phyloP scores from a whole-genome alignment of 83 land plant genomes.

The Picea abies region DNA sequence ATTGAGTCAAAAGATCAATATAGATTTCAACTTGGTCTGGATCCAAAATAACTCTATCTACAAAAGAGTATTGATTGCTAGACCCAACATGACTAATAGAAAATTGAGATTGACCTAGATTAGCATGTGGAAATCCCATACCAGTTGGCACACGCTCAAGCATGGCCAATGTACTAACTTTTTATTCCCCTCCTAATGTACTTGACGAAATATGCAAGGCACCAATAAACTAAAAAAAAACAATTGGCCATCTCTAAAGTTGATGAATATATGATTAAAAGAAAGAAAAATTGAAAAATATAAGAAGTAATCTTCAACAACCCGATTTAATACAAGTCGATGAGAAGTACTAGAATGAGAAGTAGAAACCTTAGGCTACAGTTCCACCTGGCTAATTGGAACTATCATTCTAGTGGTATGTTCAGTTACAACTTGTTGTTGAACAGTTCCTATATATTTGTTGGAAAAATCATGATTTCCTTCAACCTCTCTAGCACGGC shows the following conservation, averaged over 20 bases:
- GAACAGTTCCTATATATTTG: conserved; percentile 61
- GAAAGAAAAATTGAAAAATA: background rate
- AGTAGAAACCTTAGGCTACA: conserved; percentile 39
- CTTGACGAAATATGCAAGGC: conserved; percentile 7
- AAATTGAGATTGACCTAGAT: conserved; percentile 51
- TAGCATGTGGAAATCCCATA: conserved; percentile 53
- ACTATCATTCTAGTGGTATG: conserved; percentile 36
- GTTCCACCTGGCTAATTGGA: conserved; percentile 47
- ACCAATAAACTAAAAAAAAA: conserved; percentile 36
- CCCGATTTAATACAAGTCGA: conserved; percentile 44
- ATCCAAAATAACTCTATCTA: background rate
- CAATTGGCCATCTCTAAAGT: too few relatives aligned
- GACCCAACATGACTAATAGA: conserved; percentile 62
- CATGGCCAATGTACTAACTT: conserved; percentile 35
- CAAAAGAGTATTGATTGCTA: background rate
- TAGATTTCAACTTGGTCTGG: background rate
- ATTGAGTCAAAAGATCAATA: background rate
- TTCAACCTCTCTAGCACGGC: conserved; percentile 30
- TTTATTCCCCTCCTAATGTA: conserved; percentile 63
- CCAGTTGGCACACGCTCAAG: conserved; percentile 55
- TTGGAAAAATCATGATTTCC: conserved; percentile 98
- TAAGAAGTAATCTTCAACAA: background rate
- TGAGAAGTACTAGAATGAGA: background rate
- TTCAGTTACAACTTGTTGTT: conserved; percentile 39
- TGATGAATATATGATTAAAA: background rate